Percentiles rank a stretch among this genome's conserved stretches.
phyloP scores from a whole-genome alignment of 1,284 basidiomycete species.

The Sanghuangporus weigelae region DNA sequence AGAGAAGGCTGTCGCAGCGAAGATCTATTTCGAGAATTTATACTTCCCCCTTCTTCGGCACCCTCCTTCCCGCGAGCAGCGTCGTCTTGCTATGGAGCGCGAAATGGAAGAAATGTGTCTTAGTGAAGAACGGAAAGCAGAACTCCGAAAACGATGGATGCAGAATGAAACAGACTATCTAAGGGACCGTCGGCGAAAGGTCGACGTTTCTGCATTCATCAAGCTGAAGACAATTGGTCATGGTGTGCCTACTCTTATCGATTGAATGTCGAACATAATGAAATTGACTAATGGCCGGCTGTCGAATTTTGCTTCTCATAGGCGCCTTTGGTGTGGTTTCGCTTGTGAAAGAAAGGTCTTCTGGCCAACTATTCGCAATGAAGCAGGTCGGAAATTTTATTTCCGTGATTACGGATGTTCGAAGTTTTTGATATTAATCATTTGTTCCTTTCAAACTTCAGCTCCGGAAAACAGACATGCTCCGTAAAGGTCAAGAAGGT shows the following conservation, averaged over 20 bases:
- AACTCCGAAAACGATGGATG: conserved; percentile 71
- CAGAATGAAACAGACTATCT: conserved; percentile 88
- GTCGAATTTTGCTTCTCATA: conserved; percentile 26
- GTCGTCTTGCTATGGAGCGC: conserved; percentile 79
- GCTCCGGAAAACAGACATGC: conserved; percentile 95
- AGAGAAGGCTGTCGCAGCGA: conserved; percentile 88
- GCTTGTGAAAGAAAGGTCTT: conserved; percentile 78
- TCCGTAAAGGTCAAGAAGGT: conserved; percentile 96
- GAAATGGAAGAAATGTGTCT: conserved; percentile 78
- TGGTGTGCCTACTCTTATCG: conserved; percentile 44
- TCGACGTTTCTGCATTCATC: conserved; percentile 82
- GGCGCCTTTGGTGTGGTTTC: conserved; percentile 96
- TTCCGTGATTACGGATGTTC: conserved; percentile 20
- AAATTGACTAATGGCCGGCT: conserved; percentile 20
- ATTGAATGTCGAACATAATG: conserved; percentile 5
- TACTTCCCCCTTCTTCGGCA: conserved; percentile 90
- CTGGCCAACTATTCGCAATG: conserved; percentile 88
- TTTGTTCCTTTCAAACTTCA: conserved; percentile 29
- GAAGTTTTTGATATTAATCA: conserved; percentile 19
- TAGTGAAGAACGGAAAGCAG: conserved; percentile 63
- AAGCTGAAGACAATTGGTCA: conserved; percentile 95
- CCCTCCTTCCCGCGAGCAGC: conserved; percentile 78
- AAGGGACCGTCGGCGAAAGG: conserved; percentile 76
- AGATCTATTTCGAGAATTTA: conserved; percentile 95
- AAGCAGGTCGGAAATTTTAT: conserved; percentile 67